Conservation (phyloP, 2,329 filamentous ascomycete genomes). For the Ophiosphaerella korrae region DNA sequence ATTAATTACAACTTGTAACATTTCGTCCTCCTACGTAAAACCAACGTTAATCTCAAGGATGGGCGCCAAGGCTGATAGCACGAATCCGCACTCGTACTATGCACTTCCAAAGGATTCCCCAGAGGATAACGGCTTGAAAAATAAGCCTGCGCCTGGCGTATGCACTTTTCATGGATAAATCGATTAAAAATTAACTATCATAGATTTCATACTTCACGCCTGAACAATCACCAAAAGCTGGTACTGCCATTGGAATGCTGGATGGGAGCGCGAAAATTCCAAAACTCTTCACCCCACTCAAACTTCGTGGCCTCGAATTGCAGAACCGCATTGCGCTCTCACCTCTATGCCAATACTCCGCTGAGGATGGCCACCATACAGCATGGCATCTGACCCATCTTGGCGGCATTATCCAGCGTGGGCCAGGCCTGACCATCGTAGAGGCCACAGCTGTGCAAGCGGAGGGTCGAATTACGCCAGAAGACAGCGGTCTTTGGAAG, state of each 20-base stretch:
- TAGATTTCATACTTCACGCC: constrained; percentile 56
- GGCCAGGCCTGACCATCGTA: constrained; percentile 73
- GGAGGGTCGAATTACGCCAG: constrained; percentile 81
- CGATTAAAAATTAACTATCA: constrained; percentile 8
- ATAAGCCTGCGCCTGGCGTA: constrained; percentile 51
- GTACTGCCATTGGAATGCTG: constrained; percentile 54
- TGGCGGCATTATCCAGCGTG: constrained; percentile 76
- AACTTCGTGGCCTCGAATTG: constrained; percentile 64
- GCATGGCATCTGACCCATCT: constrained; percentile 84
- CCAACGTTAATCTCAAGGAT: constrained; percentile 17
- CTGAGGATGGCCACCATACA: constrained; percentile 73
- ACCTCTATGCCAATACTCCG: constrained; percentile 66
- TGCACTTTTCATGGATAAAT: constrained; percentile 2
- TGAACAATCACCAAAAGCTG: constrained; percentile 52
- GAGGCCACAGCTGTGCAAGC: constrained; percentile 79
- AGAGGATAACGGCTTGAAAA: constrained; percentile 44
- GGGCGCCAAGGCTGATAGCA: constrained; percentile 26
- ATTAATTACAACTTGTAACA: constrained; percentile 5
- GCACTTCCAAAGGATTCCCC: constrained; percentile 35
- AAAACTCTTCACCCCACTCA: constrained; percentile 64
- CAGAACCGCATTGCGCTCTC: constrained; percentile 68
- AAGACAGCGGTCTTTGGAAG: constrained; percentile 81
- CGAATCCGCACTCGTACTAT: constrained; percentile 39
- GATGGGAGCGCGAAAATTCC: constrained; percentile 58
- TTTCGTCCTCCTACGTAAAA: background rate